phyloP scores from a whole-genome alignment of 2,329 filamentous ascomycete species.

The Biscogniauxia sp. region DNA sequence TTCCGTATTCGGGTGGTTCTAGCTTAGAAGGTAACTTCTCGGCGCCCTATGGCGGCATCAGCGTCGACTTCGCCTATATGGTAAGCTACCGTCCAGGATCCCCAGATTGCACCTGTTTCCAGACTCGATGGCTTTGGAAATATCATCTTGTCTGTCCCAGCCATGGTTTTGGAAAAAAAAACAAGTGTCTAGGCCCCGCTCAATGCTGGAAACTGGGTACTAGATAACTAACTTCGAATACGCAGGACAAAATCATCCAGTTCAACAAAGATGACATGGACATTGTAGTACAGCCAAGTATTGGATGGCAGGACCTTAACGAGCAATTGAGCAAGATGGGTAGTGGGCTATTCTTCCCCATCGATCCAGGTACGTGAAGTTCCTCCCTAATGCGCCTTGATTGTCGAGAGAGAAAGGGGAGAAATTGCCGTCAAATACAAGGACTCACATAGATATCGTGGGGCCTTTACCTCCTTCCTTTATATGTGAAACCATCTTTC shows the following conservation, averaged over 20 bases:
- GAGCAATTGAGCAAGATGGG: conserved; percentile 64
- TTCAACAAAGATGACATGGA: conserved; percentile 90
- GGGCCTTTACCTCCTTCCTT: background rate
- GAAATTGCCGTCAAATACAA: background rate
- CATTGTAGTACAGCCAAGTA: conserved; percentile 83
- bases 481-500: background rate
- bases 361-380: conserved; percentile 67
- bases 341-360: conserved; percentile 82
- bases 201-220: background rate
- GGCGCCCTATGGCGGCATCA: conserved; percentile 81
- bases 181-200: background rate
- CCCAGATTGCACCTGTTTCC: background rate
- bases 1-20: conserved; percentile 82
- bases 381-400: background rate
- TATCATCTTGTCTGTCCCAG: background rate
- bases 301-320: conserved; percentile 91
- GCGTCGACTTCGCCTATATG: conserved; percentile 88
- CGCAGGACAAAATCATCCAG: conserved; percentile 66
- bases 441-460: background rate
- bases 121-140: background rate
- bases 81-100: conserved; percentile 7
- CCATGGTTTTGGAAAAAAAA: background rate
- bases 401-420: background rate
- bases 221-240: conserved; percentile 1
- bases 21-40: conserved; percentile 90